A percentile compares a stretch with the other conserved stretches of the same genome.
phyloP scores from a whole-genome alignment of 306 rosid species.

The Acacia confusa region DNA sequence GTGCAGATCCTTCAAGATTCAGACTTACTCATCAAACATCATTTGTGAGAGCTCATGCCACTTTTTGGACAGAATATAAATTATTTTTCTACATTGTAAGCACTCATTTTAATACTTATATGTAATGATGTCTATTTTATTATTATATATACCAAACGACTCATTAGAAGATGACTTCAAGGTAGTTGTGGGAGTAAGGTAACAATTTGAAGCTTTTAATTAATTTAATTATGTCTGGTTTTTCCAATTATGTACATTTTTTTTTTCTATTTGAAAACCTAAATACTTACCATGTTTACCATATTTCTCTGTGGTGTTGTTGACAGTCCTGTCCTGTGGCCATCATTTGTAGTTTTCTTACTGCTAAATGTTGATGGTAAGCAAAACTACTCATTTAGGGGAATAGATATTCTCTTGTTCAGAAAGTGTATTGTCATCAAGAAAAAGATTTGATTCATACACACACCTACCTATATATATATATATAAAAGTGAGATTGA shows the following conservation, averaged over 20 bases:
- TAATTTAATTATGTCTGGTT: neutral
- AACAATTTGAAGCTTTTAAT: constrained; percentile 17
- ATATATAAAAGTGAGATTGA: neutral
- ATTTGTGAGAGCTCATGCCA: constrained; percentile 84
- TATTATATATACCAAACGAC: neutral
- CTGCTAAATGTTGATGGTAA: constrained; percentile 75
- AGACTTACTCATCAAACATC: constrained; percentile 93
- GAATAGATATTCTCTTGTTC: neutral
- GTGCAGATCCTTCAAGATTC: constrained; percentile 80
- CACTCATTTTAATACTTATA: neutral
- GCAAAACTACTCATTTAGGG: constrained; percentile 8
- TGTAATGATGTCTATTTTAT: neutral
- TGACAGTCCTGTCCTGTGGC: constrained; percentile 91
- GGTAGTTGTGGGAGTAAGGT: constrained; percentile 92
- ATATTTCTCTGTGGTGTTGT: constrained; percentile 13
- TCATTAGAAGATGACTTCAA: constrained; percentile 85
- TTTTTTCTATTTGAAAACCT: neutral
- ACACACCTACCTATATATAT: neutral
- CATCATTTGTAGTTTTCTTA: constrained; percentile 76
- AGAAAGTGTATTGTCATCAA: neutral
- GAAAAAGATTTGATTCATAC: neutral
- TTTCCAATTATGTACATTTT: neutral
- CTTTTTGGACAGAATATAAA: constrained; percentile 72
- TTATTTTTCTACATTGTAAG: constrained; percentile 89
- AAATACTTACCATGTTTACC: constrained; percentile 1